These are phyloP conservation scores for Pulveroboletus ravenelii DNA, from an alignment of 768 basidiomycete genomes.

Conservation along the genomic window DNA sequence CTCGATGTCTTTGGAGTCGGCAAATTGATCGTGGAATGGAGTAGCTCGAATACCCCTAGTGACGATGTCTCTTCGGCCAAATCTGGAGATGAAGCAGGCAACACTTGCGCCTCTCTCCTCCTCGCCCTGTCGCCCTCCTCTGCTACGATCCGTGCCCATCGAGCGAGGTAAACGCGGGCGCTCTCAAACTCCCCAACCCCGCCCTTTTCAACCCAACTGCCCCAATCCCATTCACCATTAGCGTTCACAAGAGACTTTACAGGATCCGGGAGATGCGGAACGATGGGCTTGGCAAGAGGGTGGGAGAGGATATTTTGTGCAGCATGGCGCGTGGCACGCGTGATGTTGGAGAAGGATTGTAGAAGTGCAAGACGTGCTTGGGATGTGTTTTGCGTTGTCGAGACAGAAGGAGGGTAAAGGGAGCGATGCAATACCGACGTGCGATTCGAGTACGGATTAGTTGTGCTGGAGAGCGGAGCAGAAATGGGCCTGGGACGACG, in stretches of 20 bases:
- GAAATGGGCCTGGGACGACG: constrained; percentile 68
- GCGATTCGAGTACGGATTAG: constrained; percentile 58
- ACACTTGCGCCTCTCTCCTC: constrained; percentile 67
- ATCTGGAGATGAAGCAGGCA: constrained; percentile 49
- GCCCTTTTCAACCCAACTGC: constrained; percentile 88
- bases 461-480: constrained; percentile 28
- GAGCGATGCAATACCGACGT: constrained; percentile 81
- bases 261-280: constrained; percentile 94
- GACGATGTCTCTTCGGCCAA: constrained; percentile 63
- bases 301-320: constrained; percentile 95
- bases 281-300: constrained; percentile 91
- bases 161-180: constrained; percentile 90
- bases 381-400: constrained; percentile 50
- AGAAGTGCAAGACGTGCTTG: constrained; percentile 79
- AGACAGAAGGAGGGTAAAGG: constrained; percentile 49
- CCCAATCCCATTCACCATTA: constrained; percentile 89
- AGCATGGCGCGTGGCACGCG: constrained; percentile 86
- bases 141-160: constrained; percentile 96
- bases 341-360: constrained; percentile 93
- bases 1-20: constrained; percentile 81
- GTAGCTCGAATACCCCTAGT: constrained; percentile 82
- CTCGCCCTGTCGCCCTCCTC: constrained; percentile 95
- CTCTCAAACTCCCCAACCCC: constrained; percentile 96
- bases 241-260: constrained; percentile 87
- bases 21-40: constrained; percentile 73